Percentiles rank a stretch among this genome's conserved stretches.
Conservation (phyloP, 2,329 filamentous ascomycete species). For the Microdochium nivale region DNA sequence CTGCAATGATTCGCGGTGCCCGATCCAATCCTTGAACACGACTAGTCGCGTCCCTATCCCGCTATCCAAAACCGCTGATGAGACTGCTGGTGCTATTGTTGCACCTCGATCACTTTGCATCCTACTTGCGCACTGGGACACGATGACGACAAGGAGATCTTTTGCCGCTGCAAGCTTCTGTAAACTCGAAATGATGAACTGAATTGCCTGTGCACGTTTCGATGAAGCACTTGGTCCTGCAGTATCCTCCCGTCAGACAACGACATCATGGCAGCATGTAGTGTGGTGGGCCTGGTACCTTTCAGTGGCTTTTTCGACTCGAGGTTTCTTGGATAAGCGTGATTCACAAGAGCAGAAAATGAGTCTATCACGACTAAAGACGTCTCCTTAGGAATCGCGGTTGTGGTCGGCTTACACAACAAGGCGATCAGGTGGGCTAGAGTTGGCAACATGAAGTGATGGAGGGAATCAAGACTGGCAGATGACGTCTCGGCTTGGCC, state of each 20-base stretch:
- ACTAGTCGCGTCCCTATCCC: conserved; percentile 65
- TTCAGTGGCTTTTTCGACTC: conserved; percentile 27
- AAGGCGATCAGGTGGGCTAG: conserved; percentile 70
- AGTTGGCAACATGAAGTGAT: conserved; percentile 44
- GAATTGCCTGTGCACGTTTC: conserved; percentile 43
- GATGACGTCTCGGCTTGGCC: conserved; percentile 3
- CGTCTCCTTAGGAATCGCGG: conserved; percentile 54
- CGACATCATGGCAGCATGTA: neutral
- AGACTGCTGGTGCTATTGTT: conserved; percentile 65
- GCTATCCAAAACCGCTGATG: conserved; percentile 71
- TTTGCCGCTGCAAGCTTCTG: conserved; percentile 67
- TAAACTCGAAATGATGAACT: conserved; percentile 60
- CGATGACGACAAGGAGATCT: conserved; percentile 64
- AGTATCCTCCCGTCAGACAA: neutral
- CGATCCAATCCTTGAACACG: conserved; percentile 70
- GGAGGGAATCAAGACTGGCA: conserved; percentile 23
- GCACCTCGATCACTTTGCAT: conserved; percentile 61
- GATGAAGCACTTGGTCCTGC: conserved; percentile 27
- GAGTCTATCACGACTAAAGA: conserved; percentile 70
- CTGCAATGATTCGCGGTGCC: conserved; percentile 33
- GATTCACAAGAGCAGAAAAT: conserved; percentile 66
- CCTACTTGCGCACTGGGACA: conserved; percentile 76
- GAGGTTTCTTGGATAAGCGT: conserved; percentile 55
- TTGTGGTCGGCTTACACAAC: conserved; percentile 55
- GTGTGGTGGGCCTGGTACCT: conserved; percentile 17